phyloP scores from a whole-genome alignment of 2,329 filamentous ascomycete species.

The Cadophora luteo-olivacea region DNA sequence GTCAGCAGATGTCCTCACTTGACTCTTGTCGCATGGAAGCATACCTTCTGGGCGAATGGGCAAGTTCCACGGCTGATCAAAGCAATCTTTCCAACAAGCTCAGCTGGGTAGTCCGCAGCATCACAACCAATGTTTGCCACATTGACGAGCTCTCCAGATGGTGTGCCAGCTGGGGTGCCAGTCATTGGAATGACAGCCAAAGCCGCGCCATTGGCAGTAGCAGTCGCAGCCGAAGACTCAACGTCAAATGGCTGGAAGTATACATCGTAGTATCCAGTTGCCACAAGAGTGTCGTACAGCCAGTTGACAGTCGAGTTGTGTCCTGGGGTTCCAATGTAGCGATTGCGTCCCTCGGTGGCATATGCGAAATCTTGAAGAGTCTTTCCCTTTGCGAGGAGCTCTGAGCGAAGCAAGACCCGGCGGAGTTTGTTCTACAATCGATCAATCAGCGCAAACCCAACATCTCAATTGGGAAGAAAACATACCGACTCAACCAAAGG shows the following conservation, averaged over 20 bases:
- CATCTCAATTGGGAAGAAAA: not conserved
- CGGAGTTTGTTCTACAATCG: slow-evolving; percentile 27
- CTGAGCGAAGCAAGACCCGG: slow-evolving; percentile 23
- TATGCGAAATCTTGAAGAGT: slow-evolving; percentile 31
- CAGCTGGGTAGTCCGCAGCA: slow-evolving; percentile 63
- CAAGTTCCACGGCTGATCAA: slow-evolving; percentile 74
- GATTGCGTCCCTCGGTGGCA: slow-evolving; percentile 27
- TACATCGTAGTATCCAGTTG: slow-evolving; percentile 34
- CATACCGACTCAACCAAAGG: slow-evolving; percentile 34
- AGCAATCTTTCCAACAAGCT: slow-evolving; percentile 69
- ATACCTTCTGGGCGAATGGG: slow-evolving; percentile 64
- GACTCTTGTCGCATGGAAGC: not conserved
- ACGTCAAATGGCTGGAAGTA: slow-evolving; percentile 29
- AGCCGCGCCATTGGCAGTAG: slow-evolving; percentile 24
- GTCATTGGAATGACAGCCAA: slow-evolving; percentile 27
- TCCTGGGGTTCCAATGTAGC: slow-evolving; percentile 31
- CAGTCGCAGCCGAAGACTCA: slow-evolving; percentile 17
- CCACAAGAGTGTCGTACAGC: slow-evolving; percentile 41
- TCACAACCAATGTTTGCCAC: slow-evolving; percentile 36
- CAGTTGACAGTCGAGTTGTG: slow-evolving; percentile 54
- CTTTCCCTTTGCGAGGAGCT: slow-evolving; percentile 29
- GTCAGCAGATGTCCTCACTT: not conserved
- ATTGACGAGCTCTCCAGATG: slow-evolving; percentile 25
- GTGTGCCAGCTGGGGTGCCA: slow-evolving; percentile 26
- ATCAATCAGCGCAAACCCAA: not conserved